Conservation (phyloP, 108 stramenopile genomes). For the Bacterosira constricta region DNA sequence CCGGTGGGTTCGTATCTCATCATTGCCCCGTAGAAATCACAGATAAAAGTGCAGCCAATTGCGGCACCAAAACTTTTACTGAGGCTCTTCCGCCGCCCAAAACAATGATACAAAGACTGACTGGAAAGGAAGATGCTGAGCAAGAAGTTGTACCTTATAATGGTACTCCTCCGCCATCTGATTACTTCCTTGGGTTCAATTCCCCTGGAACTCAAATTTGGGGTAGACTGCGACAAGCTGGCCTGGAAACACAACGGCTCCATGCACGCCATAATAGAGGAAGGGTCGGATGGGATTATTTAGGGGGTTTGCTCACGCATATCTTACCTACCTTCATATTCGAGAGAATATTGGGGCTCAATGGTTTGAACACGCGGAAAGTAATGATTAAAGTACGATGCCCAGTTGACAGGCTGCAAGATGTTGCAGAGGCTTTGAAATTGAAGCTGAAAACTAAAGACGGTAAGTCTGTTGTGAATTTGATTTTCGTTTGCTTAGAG, state of each 20-base stretch:
- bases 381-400: constrained; percentile 93
- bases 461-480: too few species aligned
- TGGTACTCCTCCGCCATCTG: constrained; percentile 75
- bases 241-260: constrained; percentile 86
- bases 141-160: constrained; percentile 36
- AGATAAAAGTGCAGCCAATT: constrained; percentile 14
- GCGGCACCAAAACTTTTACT: constrained; percentile 9
- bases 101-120: constrained; percentile 35
- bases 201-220: constrained; percentile 92
- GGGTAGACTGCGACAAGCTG: constrained; percentile 87
- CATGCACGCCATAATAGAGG: too few species aligned
- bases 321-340: too few species aligned
- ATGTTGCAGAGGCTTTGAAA: constrained; percentile 90
- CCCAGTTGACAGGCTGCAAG: constrained; percentile 83
- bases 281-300: too few species aligned
- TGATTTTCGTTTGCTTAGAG: too few species aligned
- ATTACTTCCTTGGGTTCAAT: constrained; percentile 60
- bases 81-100: constrained; percentile 38
- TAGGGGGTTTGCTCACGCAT: too few species aligned
- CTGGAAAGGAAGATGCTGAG: constrained; percentile 53
- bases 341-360: too few species aligned
- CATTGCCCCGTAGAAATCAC: constrained; percentile 29
- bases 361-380: constrained; percentile 70
- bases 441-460: constrained; percentile 81
- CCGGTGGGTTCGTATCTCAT: constrained; percentile 75